Evolutionary conservation across 208 protist genomes (phyloP), one percentile per base, ranked within the genome.

Genomic region (Leishmania aethiopica): DNA sequence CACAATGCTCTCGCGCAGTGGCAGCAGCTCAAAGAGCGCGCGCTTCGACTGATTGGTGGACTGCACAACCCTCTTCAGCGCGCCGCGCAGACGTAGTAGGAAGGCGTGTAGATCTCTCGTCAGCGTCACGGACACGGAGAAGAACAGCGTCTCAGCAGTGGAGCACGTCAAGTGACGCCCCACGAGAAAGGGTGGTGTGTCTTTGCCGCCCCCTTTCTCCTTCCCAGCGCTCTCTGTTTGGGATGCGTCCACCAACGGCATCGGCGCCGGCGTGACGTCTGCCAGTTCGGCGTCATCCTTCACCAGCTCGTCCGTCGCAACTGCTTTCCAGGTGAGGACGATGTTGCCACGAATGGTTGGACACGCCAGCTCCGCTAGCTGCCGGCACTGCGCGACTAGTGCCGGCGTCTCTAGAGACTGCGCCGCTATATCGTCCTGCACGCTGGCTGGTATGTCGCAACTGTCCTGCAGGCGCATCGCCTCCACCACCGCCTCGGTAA

Each of bases 81-180:
- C 94, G 45, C 55, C 35, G 5, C 85, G 81, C 57, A 95, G 79
- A 45, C 88, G 83, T 15, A 88, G 59, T 19, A 97, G 82, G 76
- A 96, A 94, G 25, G 75, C 60, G 32, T 77, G 77, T 25, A 93
- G 35, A 64, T 95, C 84, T 72, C 89, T 89, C 6, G 84, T 88
- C 51, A 96, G 62, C n/a, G 83, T 86, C 19, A 96, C 42, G 25
- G 88, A 92, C 35, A 95, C 89, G 25, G 87, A 71, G 79, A 92
- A 94, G 64, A 60, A 47, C n/a, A 96, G 82, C 73, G 86, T 89
- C 75, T 95, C 90, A 11, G 92, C 94, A 8, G 80, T 86, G 78
- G 91, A 95, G 83, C 92, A 95, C 6, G 83, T 87, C 49, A 85
- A 81, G 83, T 96, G 91, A 32, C 94, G 92, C 11, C 81, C 79